A percentile compares a stretch with the other conserved stretches of the same genome.
Conservation (phyloP, 306 rosid genomes). For the Rubus parviflorus region DNA sequence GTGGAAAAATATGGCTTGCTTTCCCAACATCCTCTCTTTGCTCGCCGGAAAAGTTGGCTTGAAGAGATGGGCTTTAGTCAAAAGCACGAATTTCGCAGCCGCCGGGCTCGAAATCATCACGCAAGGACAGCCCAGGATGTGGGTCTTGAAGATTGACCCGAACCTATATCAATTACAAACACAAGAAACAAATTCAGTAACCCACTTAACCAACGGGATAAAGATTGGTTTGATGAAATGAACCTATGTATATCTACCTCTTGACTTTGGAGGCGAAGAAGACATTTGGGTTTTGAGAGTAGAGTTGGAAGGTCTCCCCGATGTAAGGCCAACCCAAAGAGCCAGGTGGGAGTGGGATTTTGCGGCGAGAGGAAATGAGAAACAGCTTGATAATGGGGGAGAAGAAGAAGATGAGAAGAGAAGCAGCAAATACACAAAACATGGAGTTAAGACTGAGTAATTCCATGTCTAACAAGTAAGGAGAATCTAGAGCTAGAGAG, state of each 20-base stretch:
- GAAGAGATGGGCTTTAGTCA: constrained; percentile 67
- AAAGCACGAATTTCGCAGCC: constrained; percentile 83
- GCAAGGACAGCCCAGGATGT: constrained; percentile 95
- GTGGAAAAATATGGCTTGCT: constrained; percentile 87
- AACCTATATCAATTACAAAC: constrained; percentile 43
- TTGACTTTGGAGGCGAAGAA: constrained; percentile 72
- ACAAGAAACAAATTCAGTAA: not conserved
- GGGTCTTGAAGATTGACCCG: constrained; percentile 93
- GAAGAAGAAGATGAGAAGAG: constrained; percentile 30
- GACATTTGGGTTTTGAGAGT: constrained; percentile 92
- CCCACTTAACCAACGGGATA: not conserved
- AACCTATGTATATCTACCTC: constrained; percentile 27
- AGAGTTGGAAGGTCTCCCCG: constrained; percentile 90
- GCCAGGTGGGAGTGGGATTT: constrained; percentile 81
- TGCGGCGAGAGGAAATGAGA: constrained; percentile 15
- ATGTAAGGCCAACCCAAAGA: constrained; percentile 83
- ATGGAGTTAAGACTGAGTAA: constrained; percentile 6
- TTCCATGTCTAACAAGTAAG: constrained; percentile 33
- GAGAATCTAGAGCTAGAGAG: not conserved
- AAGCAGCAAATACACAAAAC: constrained; percentile 25
- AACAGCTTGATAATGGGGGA: constrained; percentile 36
- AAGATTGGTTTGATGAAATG: not conserved
- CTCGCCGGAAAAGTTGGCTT: constrained; percentile 95
- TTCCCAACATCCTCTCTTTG: constrained; percentile 96
- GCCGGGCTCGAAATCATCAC: constrained; percentile 93